A percentile compares a stretch with the other conserved stretches of the same genome.
phyloP scores from a whole-genome alignment of 2,329 filamentous ascomycete genomes.

The Nannizzia gypsea region DNA sequence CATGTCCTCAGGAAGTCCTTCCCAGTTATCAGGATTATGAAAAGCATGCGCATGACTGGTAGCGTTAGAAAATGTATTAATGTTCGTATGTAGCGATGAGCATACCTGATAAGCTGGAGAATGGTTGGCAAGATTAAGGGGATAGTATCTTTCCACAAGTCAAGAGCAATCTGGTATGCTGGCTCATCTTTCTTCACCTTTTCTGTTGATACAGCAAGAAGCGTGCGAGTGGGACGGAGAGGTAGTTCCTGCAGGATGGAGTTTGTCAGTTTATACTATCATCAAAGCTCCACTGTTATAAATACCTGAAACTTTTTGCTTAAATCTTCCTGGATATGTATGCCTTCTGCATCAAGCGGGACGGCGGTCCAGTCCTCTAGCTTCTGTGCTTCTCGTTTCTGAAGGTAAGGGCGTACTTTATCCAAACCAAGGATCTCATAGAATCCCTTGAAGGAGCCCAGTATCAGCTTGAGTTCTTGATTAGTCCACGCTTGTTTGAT shows the following conservation, averaged over 20 bases:
- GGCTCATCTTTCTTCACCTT: conserved; percentile 63
- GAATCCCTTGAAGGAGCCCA: conserved; percentile 68
- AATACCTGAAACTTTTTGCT: conserved; percentile 59
- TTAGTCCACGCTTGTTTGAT: conserved; percentile 71
- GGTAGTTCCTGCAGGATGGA: conserved; percentile 49
- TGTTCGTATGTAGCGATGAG: neutral
- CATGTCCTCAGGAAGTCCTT: conserved; percentile 61
- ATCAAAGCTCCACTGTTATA: neutral
- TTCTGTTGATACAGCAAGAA: conserved; percentile 86
- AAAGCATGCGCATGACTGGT: conserved; percentile 75
- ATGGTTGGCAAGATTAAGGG: conserved; percentile 74
- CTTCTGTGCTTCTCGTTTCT: conserved; percentile 58
- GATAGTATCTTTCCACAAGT: conserved; percentile 75
- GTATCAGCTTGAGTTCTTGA: conserved; percentile 52
- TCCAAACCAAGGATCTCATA: conserved; percentile 68
- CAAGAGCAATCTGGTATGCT: conserved; percentile 62
- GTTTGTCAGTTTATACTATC: conserved; percentile 5
- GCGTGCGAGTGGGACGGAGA: conserved; percentile 75
- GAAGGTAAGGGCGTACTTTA: conserved; percentile 69
- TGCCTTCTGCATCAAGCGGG: conserved; percentile 65
- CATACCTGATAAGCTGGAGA: conserved; percentile 64
- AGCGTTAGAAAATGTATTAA: conserved; percentile 11
- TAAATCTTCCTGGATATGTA: conserved; percentile 64
- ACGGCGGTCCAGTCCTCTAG: conserved; percentile 73
- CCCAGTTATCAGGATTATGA: conserved; percentile 78